Conservation (phyloP, 2,329 filamentous ascomycete species). For the Botrytis sinoallii region DNA sequence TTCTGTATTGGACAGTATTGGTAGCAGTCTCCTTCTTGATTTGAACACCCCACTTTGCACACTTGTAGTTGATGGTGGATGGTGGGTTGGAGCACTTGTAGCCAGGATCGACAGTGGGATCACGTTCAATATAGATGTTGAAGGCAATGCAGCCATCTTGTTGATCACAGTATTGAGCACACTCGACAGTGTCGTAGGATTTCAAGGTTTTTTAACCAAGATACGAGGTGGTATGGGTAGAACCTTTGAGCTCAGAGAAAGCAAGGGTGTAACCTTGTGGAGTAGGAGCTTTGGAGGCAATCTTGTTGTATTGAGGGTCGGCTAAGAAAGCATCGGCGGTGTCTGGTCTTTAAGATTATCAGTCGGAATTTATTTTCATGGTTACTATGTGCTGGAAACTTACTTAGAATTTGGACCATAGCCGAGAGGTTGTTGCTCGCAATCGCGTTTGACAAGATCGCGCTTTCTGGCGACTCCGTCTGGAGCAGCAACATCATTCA, state of each 20-base stretch:
- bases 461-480: not conserved
- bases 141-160: slow-evolving; percentile 36
- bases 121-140: slow-evolving; percentile 40
- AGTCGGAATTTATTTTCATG: not conserved
- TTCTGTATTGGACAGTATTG: slow-evolving; percentile 39
- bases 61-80: slow-evolving; percentile 39
- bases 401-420: slow-evolving; percentile 3
- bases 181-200: slow-evolving; percentile 36
- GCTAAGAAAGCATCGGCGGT: not conserved
- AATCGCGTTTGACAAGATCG: not conserved
- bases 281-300: slow-evolving; percentile 13
- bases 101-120: slow-evolving; percentile 37
- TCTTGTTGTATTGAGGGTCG: not conserved
- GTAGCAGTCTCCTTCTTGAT: slow-evolving; percentile 35
- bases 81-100: slow-evolving; percentile 37
- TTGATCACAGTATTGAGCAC: slow-evolving; percentile 35
- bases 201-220: slow-evolving; percentile 35
- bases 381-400: not conserved
- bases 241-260: slow-evolving; percentile 37
- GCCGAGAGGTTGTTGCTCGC: not conserved
- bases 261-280: slow-evolving; percentile 39
- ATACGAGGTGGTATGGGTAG: slow-evolving; percentile 33
- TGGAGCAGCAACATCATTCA: not conserved
- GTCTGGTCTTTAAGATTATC: slow-evolving; percentile 1
- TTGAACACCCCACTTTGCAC: slow-evolving; percentile 38